Base-by-base conservation (phyloP, 2,329 filamentous ascomycete genomes). In the Apiospora koreana region DNA sequence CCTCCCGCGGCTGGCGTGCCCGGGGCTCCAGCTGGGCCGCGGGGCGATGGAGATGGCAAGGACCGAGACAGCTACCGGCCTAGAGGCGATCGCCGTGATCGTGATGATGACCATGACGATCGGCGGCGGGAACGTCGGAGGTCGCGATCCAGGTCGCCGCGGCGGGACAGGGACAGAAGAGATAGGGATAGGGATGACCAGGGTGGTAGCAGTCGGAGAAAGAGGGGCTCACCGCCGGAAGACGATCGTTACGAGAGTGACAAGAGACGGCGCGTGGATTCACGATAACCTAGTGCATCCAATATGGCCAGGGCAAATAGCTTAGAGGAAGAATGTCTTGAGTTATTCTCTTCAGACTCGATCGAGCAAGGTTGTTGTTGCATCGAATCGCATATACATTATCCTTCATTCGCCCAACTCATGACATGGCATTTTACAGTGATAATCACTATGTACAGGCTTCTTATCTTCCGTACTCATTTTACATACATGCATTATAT, bases 221-320 rank as follows among this genome's bases (percentile, higher is more conserved):
- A 91, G 79, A 83, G 89, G 69, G 89, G 88, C 73, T 86, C 84
- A 21, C 89, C 88, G 10, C 82, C 83, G 65, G 87, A 89, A 50
- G 80, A 82, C 58, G 85, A 88, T 73, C 84, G 86, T 25, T 82
- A 90, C 75, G 84, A 87, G 43, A 82, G 83, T 65, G 89, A 91
- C 72, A 92, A 92, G 79, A 84, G 90, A 72, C 84, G 88, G 65
- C 85, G 83, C 75, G 83, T 91, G 72, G 88, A 90, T 67, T 75
- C 79, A 7, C 80, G 80, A 75, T 79, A 78, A 72, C 58, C 16
- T n/a, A 1, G 54, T 35, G 3, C 18, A 23, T 35, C 21, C 54
- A 3, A 14, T 16, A 62, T 6, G 31, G 54, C 18, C 31, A 38
- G 5, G 31, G 9, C 9, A 38, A 6, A 3, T n/a, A n/a, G 54